Evolutionary conservation across 164 flowering plant species (phyloP), one percentile per base, ranked within the genome.

Genomic region (Tetrastigma voinierianum): DNA sequence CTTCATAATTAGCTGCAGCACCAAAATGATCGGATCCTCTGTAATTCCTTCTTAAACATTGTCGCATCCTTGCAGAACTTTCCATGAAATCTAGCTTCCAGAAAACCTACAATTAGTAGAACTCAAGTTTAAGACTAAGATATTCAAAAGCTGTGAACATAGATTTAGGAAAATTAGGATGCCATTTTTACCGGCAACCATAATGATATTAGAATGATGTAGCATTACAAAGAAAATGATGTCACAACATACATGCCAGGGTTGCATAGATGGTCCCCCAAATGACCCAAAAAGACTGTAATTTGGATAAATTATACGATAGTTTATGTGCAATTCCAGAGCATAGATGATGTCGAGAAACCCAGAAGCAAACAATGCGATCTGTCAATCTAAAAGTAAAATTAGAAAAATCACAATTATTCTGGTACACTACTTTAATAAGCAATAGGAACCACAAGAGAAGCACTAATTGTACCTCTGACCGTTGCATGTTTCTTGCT

Each of bases 71-170:
- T 17, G 90, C 82, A 70, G 97, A 93, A 77, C 82, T 93, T 84
- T 96, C 99, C 96, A 86, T 87, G 46, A 71, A 74, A 70, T 96
- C 98, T 62, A 96, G 87, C 87, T 90, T 93, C 97, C 98, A 96
- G 77, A 90, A 96, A 25, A 86, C 81, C 99, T 91, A 80, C 57
- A 70, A 59, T 19, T 25, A 43, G 60, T 20, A 57, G 57, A 21
- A 32, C 40, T 32, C 40, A 32, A 32, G 40, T n/a, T n/a, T n/a
- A n/a, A 7, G 40, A 3, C 6, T 52, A 17, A 51, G 59, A 54
- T 7, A 4, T 32, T 32, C 40, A 32, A 32, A 32, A 32, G 40
- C 40, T 32, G 40, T 57, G 24, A 48, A 32, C 40, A n/a, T 10
- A 25, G 6, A 32, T 17, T 40, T 40, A 23, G 40, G 40, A 32